Evolutionary conservation across 805 yeast genomes (phyloP).

Genomic region (Candida maltosa): DNA sequence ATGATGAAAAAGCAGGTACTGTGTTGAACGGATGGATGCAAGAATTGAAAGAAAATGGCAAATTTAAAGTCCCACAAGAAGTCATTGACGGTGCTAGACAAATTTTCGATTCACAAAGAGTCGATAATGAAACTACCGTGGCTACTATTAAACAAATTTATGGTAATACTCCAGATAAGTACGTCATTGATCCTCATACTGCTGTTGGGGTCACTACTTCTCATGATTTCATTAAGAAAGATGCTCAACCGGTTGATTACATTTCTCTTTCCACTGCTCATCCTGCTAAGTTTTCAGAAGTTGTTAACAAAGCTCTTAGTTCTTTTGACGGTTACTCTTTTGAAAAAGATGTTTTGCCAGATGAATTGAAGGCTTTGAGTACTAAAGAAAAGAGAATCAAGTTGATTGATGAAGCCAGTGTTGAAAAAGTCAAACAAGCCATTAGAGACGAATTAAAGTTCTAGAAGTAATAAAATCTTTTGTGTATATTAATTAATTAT

Average conservation of each 20-base stretch:
- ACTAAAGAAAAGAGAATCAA: slow-evolving; percentile 71
- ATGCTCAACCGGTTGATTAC: slow-evolving; percentile 39
- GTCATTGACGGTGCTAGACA: slow-evolving; percentile 64
- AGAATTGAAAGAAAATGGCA: slow-evolving; percentile 71
- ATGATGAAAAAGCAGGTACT: slow-evolving; percentile 68
- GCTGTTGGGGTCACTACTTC: slow-evolving; percentile 91
- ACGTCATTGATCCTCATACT: slow-evolving; percentile 93
- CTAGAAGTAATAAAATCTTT: slow-evolving; percentile 2
- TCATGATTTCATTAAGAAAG: slow-evolving; percentile 52
- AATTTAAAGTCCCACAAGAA: slow-evolving; percentile 63
- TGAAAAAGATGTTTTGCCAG: slow-evolving; percentile 85
- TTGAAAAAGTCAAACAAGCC: slow-evolving; percentile 69
- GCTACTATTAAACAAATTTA: slow-evolving; percentile 73
- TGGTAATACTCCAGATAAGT: slow-evolving; percentile 54
- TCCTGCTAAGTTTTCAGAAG: slow-evolving; percentile 97
- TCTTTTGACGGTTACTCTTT: slow-evolving; percentile 74
- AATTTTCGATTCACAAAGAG: slow-evolving; percentile 77
- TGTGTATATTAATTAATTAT: neutral
- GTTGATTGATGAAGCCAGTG: slow-evolving; percentile 66
- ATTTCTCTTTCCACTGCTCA: slow-evolving; percentile 95
- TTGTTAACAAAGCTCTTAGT: slow-evolving; percentile 77
- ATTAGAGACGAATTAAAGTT: slow-evolving; percentile 57
- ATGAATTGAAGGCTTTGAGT: slow-evolving; percentile 72
- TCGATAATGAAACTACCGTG: slow-evolving; percentile 75
- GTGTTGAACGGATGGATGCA: slow-evolving; percentile 73